Evolutionary conservation across 768 basidiomycete species (phyloP).

Genomic region (Phlegmacium glaucopus): DNA sequence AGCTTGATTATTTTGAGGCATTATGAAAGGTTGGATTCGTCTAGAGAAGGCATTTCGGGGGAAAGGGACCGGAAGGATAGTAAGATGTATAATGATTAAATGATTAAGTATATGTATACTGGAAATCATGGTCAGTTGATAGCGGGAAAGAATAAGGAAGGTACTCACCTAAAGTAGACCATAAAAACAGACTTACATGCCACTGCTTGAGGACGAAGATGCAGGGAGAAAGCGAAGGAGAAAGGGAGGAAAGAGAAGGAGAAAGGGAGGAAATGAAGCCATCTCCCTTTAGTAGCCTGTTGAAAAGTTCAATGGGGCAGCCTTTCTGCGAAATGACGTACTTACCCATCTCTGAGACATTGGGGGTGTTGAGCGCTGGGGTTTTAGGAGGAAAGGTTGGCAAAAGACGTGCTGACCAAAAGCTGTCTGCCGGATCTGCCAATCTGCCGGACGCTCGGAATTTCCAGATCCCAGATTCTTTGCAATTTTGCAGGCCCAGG

Average conservation of each 20-base stretch:
- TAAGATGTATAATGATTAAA: background rate
- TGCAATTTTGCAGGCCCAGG: no score
- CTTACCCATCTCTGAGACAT: background rate
- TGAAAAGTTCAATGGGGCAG: background rate
- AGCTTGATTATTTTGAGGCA: background rate
- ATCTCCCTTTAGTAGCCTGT: background rate
- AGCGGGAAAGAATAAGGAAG: background rate
- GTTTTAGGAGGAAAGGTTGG: background rate
- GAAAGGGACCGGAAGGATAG: background rate
- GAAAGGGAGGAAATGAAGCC: background rate
- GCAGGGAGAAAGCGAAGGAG: no score
- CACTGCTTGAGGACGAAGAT: background rate
- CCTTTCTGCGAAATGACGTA: background rate
- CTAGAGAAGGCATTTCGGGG: background rate
- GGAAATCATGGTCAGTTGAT: background rate
- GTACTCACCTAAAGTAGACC: background rate
- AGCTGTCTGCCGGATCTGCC: no score
- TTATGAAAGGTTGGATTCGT: background rate
- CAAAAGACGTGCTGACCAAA: no score
- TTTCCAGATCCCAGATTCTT: no score
- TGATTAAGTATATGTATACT: background rate
- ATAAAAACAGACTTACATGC: background rate
- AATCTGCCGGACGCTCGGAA: no score
- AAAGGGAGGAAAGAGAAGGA: background rate
- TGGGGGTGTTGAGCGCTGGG: background rate